Evolutionary conservation across 257 asterid species (phyloP), one percentile per base, ranked within the genome.

Genomic region (Solanum medicagineum): DNA sequence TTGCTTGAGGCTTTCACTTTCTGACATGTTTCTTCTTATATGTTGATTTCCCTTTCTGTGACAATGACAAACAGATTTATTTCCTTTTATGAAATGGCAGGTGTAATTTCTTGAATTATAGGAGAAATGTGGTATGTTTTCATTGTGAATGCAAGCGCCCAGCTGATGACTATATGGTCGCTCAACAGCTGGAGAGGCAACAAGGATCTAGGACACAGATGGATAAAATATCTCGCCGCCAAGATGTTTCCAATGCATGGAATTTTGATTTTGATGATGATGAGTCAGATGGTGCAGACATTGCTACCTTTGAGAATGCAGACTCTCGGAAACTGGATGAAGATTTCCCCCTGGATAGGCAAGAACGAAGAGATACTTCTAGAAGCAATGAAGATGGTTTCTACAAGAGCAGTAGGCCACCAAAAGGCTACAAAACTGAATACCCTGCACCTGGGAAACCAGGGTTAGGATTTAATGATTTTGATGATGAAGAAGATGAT

Each of bases 281-380:
- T 86, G 99, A 95, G 87, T 96, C 99, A 17, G 99, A 95, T 89
- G 99, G 99, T 55, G 98, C 99, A 42, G 99, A 95, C 85, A 93
- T 96, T 85, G 98, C 98, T 87, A 89, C 98, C 59, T 96, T 96
- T 65, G 99, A 96, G 91, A 82, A 89, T 91, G 99, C 98, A 84
- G 99, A 96, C 93, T 91, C 98, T 81, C 89, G 32, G 84, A 94
- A 86, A 89, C 74, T 83, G 82, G 90, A 87, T 56, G 90, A 86
- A 56, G 95, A 86, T 86, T 92, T 91, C 77, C 90, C 92, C 81
- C 87, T 62, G 17, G 89, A 85, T 84, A 85, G 79, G 81, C 93
- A 81, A 57, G 83, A 80, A 71, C 84, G 44, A 70, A 87, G 49
- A 40, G 95, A 84, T 84, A 75, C 66, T 87, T 85, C 88, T 83